Evolutionary conservation across 202 grass and related monocot species (phyloP), one percentile per base, ranked within the genome.

Genomic region (Bolboschoenoplectus hybrid): DNA sequence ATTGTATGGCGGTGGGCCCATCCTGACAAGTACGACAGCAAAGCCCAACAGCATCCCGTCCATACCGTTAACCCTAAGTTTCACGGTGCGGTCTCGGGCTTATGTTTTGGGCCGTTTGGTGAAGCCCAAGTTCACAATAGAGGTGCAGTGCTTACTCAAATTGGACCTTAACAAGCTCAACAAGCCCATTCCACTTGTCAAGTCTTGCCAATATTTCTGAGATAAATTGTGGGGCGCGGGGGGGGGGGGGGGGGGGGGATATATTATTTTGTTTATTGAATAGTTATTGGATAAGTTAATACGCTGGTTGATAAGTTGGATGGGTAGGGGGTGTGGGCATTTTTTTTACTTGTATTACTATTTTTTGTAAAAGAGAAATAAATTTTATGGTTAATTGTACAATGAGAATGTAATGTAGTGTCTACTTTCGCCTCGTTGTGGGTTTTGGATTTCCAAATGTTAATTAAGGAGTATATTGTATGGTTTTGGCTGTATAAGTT

Each of bases 31-130:
- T 73, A 79, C 86, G 17, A 72, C 92, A 6, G 81, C 61, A 19
- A 63, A 58, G 43, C 46, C 34, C 72, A 85, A 46, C 34, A 70
- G 9, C 9, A 67, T 87, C 75, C 47, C 80, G 2, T 82, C 93
- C 13, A 87, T 98, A 66, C 95, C 84, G 26, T 69, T 94, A 83
- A 87, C 57, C 87, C 20, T 68, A 65, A 85, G 63, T 84, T 67
- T 53, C 61, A 91, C 89, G 82, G 67, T 98, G 57, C 86, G 81
- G 62, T 91, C 96, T 17, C 56, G 46, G 72, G 96, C 96, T 13
- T 98, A 96, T 79, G 93, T 98, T 82, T 82, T 98, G 45, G 93
- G 93, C 7, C 85, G 83, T 63, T 85, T 98, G 69, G 96, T 98
- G 1, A 91, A 92, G 86, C 93, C 96, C 8, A 86, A 80, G 9